A percentile compares a stretch with the other conserved stretches of the same genome.
phyloP scores from a whole-genome alignment of 2,329 filamentous ascomycete species.

The Beauveria varroae region DNA sequence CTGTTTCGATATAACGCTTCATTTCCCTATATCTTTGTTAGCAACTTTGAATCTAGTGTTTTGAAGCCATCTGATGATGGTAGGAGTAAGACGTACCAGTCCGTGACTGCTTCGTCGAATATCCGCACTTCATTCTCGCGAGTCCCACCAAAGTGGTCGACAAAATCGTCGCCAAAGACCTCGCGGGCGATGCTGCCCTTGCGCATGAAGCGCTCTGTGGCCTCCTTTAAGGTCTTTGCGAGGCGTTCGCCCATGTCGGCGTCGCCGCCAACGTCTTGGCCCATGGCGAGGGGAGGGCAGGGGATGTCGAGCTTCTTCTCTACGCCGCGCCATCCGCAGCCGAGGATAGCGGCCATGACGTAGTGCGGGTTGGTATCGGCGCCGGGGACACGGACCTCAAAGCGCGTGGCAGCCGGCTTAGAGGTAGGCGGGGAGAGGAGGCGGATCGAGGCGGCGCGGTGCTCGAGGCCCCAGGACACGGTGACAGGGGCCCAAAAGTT shows the following conservation, averaged over 20 bases:
- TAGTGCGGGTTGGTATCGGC: constrained; percentile 87
- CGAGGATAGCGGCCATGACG: constrained; percentile 80
- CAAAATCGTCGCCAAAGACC: constrained; percentile 89
- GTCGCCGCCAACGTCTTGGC: constrained; percentile 68
- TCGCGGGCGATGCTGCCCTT: constrained; percentile 83
- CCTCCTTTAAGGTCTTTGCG: constrained; percentile 79
- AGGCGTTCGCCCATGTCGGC: constrained; percentile 67
- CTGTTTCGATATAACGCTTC: constrained; percentile 71
- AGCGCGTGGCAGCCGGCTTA: constrained; percentile 77
- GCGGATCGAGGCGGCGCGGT: constrained; percentile 84
- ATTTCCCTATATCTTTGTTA: constrained; percentile 52
- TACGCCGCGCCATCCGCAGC: constrained; percentile 81
- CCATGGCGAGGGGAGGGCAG: constrained; percentile 75
- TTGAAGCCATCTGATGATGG: background rate
- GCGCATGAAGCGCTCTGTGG: constrained; percentile 68
- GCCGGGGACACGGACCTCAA: constrained; percentile 90
- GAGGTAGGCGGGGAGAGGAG: constrained; percentile 83
- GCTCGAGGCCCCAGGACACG: constrained; percentile 93
- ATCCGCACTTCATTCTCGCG: constrained; percentile 83
- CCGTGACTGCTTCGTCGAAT: constrained; percentile 94
- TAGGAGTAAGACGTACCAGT: constrained; percentile 61
- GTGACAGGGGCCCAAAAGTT: constrained; percentile 99
- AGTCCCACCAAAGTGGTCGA: constrained; percentile 90
- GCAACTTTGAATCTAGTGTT: background rate
- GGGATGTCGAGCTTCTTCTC: constrained; percentile 84